These are phyloP conservation scores for Gossypium thurberi DNA, from an alignment of 345 rosid genomes.

Conservation along the genomic window DNA sequence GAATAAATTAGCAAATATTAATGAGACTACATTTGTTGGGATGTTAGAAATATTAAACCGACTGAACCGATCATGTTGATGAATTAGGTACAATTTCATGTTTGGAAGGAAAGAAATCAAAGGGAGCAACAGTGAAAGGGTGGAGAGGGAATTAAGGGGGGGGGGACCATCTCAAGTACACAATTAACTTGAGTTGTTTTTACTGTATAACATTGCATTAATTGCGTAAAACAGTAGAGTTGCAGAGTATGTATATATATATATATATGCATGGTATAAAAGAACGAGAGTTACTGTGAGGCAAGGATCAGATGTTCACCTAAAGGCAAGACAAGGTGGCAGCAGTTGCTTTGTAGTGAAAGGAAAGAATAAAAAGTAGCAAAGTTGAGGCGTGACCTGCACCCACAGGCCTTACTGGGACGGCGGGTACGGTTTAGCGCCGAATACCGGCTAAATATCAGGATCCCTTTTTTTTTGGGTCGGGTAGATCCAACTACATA, in stretches of 20 bases:
- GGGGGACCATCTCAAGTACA: neutral
- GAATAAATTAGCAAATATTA: neutral
- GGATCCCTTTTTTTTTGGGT: neutral
- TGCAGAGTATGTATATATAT: neutral
- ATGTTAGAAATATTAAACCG: too few relatives aligned
- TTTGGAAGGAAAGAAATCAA: neutral
- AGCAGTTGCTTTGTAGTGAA: neutral
- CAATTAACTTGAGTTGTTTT: neutral
- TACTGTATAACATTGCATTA: neutral
- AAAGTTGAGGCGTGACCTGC: slow-evolving; percentile 8
- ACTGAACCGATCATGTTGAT: too few relatives aligned
- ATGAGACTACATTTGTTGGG: too few relatives aligned
- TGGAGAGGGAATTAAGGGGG: neutral
- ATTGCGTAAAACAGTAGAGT: slow-evolving; percentile 7
- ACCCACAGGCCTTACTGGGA: neutral
- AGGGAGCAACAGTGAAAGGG: neutral
- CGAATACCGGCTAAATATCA: slow-evolving; percentile 5
- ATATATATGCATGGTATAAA: neutral
- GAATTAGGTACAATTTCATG: too few relatives aligned
- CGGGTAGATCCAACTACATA: slow-evolving; percentile 4
- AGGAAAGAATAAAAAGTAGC: neutral
- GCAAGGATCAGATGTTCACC: neutral
- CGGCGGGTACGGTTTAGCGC: slow-evolving; percentile 9
- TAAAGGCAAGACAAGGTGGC: neutral
- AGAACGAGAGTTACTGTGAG: neutral